Evolutionary conservation across 2,329 filamentous ascomycete genomes (phyloP).

Genomic region (Alternaria rosae): DNA sequence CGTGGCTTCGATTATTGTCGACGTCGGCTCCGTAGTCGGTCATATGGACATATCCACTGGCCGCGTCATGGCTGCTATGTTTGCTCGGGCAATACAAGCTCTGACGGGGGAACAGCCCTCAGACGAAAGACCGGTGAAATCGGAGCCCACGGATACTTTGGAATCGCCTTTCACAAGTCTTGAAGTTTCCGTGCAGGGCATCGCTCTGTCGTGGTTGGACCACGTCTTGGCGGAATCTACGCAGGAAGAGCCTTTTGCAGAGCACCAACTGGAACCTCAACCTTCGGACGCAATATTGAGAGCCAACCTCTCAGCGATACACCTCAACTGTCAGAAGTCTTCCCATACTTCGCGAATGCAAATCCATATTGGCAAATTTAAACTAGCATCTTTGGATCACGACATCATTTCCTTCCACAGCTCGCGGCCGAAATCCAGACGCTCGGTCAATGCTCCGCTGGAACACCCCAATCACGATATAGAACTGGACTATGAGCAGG

Average conservation of each 20-base stretch:
- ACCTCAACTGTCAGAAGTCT: conserved; percentile 30
- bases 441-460: conserved; percentile 26
- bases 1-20: conserved; percentile 33
- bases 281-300: conserved; percentile 42
- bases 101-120: conserved; percentile 18
- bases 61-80: conserved; percentile 43
- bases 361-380: conserved; percentile 52
- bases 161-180: conserved; percentile 14
- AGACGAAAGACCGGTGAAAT: not conserved
- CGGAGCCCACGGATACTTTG: not conserved
- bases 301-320: conserved; percentile 30
- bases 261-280: conserved; percentile 28
- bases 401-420: conserved; percentile 61
- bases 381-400: conserved; percentile 57
- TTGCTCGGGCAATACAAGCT: conserved; percentile 33
- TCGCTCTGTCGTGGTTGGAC: conserved; percentile 45
- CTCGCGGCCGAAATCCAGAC: conserved; percentile 34
- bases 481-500: conserved; percentile 44
- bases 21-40: conserved; percentile 44
- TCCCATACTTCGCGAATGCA: conserved; percentile 28
- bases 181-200: conserved; percentile 34
- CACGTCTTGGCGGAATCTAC: conserved; percentile 36
- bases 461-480: conserved; percentile 41
- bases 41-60: conserved; percentile 48
- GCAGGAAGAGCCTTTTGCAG: conserved; percentile 3